A percentile compares a stretch with the other conserved stretches of the same genome.
Conservation (phyloP, 345 rosid genomes). For the Populus davidiana region DNA sequence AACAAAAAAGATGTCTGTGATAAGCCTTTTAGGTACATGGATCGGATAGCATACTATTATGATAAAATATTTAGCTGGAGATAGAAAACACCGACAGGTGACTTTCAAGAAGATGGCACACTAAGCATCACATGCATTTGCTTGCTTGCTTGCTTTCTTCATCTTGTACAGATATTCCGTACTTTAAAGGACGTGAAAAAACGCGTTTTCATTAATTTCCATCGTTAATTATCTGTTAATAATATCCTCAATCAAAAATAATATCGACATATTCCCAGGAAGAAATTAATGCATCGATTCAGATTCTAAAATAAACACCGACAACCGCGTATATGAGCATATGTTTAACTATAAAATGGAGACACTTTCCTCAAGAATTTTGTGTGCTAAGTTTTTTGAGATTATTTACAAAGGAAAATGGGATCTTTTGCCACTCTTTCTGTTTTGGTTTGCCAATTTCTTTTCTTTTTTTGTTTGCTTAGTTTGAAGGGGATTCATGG, state of each 20-base stretch:
- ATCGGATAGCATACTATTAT: too few species aligned
- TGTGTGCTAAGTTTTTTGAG: neutral
- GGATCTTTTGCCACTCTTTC: neutral
- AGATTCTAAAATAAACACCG: constrained; percentile 20
- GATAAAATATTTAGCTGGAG: too few species aligned
- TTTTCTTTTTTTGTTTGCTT: constrained; percentile 2
- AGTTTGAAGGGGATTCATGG: constrained; percentile 14
- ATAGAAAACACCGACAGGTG: constrained; percentile 19
- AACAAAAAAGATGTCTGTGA: too few species aligned
- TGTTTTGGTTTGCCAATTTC: constrained; percentile 13
- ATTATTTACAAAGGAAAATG: neutral
- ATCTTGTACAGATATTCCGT: constrained; percentile 8
- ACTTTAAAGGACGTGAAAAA: neutral
- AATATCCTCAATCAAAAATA: too few species aligned
- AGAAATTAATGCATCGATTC: neutral
- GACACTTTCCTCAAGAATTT: neutral
- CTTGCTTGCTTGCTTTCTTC: neutral
- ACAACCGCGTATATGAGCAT: constrained; percentile 24
- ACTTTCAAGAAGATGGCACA: neutral
- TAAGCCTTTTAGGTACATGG: too few species aligned
- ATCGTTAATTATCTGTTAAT: too few species aligned
- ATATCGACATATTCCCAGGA: neutral
- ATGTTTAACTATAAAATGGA: constrained; percentile 3
- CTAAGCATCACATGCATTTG: constrained; percentile 14
- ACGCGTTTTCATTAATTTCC: neutral